A percentile compares a stretch with the other conserved stretches of the same genome.
Evolutionary conservation across 805 yeast genomes (phyloP).

Genomic region (Saccharomycopsis synnaedendra): DNA sequence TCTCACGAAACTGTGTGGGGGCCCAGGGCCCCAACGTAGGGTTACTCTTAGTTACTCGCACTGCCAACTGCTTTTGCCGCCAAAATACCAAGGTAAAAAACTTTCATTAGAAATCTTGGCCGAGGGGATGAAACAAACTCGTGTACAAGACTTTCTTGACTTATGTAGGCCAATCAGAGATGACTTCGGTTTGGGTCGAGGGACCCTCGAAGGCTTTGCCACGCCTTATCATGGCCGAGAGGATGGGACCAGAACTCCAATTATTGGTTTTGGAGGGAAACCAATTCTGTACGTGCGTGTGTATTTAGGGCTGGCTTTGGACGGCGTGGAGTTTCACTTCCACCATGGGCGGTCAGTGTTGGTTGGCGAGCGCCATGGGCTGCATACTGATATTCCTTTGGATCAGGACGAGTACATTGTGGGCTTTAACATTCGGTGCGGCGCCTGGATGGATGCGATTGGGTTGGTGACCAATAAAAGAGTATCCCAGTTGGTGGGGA

Average conservation of each 20-base stretch:
- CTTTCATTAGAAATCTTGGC: slow-evolving; percentile 21
- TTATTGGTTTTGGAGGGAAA: slow-evolving; percentile 7
- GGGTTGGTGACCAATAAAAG: slow-evolving; percentile 53
- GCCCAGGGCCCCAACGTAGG: slow-evolving; percentile 47
- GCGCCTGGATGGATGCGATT: slow-evolving; percentile 85
- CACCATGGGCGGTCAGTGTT: slow-evolving; percentile 8
- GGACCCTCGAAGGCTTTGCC: slow-evolving; percentile 28
- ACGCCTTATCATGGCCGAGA: slow-evolving; percentile 25
- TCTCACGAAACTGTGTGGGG: slow-evolving; percentile 41
- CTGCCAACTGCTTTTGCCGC: slow-evolving; percentile 28
- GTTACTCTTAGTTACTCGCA: slow-evolving; percentile 38
- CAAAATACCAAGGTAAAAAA: slow-evolving; percentile 22
- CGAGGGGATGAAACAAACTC: slow-evolving; percentile 24
- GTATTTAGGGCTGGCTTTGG: slow-evolving; percentile 67
- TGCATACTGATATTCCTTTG: slow-evolving; percentile 46
- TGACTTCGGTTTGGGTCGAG: slow-evolving; percentile 34
- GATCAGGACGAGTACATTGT: slow-evolving; percentile 45
- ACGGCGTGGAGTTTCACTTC: slow-evolving; percentile 57
- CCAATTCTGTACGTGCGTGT: slow-evolving; percentile 44
- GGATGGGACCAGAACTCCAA: slow-evolving; percentile 20
- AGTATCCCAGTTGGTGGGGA: slow-evolving; percentile 51
- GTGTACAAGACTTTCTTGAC: slow-evolving; percentile 34
- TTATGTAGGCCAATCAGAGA: slow-evolving; percentile 18
- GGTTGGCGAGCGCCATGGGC: slow-evolving; percentile 22
- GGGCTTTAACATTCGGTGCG: slow-evolving; percentile 57